Evolutionary conservation across 495 filamentous ascomycete species (phyloP), one percentile per base, ranked within the genome.

Genomic region (Penicillium turbatum): DNA sequence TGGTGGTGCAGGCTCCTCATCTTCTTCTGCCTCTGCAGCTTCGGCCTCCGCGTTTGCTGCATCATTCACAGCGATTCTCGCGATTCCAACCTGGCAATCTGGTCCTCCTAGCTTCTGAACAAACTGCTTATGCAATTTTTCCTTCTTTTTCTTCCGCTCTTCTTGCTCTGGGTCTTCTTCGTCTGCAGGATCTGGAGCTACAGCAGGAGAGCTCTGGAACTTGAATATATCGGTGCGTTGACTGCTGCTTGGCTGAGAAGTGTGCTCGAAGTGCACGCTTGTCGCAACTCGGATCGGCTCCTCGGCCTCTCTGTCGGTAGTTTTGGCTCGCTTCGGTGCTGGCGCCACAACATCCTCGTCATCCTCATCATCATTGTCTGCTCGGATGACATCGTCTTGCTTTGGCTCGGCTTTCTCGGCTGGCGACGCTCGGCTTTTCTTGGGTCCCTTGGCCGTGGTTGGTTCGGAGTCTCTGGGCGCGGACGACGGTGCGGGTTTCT

Each of bases 41-140:
- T 80, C 83, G 3, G 64, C 81, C 9, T 57, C 71, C 27, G 64
- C 75, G 5, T 79, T 77, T 35, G 76, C 78, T 43, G 80, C 79
- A 41, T 88, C 82, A 34, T 68, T 74, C 21, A 72, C 68, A 47
- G 80, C 77, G 19, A 78, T 74, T 55, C 84, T 76, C 53, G 82
- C 82, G 56, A 89, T 82, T 42, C 82, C 81, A 13, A 85, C 79
- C 45, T 93, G 74, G 56, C 89, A 90, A 59, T 95, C 91, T 7
- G 90, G 82, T 26, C 83, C 82, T 3, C 93, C 92, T 4, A 98
- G 80, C 63, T 89, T 95, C 73, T 89, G 87, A 15, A 97, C 85
- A 60, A 97, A 98, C 54, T 87, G 86, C 56, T 85, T 76, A 63
- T 96, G 93, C 16, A 96, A 73, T 48, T 80, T 84, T 56, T 88